These are phyloP conservation scores for Hortaea werneckii DNA, from an alignment of 2,329 filamentous ascomycete genomes.

Conservation along the genomic window DNA sequence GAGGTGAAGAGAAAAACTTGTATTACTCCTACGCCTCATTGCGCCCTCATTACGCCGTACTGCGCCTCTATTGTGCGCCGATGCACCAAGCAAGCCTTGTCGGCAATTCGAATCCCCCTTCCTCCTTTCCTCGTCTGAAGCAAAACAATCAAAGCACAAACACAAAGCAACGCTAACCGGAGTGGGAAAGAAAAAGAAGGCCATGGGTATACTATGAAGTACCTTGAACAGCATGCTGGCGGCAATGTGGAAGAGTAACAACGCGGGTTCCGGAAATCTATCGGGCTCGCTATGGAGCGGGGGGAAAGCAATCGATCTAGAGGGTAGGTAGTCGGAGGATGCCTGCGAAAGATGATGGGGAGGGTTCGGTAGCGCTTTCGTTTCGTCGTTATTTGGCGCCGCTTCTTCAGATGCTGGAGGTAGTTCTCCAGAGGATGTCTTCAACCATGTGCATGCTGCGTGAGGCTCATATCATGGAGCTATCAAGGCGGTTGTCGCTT, in stretches of 20 bases:
- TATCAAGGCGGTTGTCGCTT: too few species aligned
- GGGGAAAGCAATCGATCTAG: slow-evolving; percentile 1
- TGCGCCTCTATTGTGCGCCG: background rate
- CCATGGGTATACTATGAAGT: slow-evolving; percentile 2
- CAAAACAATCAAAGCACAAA: background rate
- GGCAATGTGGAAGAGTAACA: background rate
- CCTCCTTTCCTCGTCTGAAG: too few species aligned
- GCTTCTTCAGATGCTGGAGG: too few species aligned
- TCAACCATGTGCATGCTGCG: too few species aligned
- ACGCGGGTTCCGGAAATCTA: background rate
- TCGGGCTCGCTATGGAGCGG: background rate
- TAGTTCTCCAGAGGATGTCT: too few species aligned
- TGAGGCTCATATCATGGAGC: too few species aligned
- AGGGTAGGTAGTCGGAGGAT: slow-evolving; percentile 2
- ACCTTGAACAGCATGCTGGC: background rate
- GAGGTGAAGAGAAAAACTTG: too few species aligned
- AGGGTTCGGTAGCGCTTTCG: slow-evolving; percentile 6
- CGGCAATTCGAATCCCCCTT: too few species aligned
- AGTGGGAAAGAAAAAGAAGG: background rate
- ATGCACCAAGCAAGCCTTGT: background rate
- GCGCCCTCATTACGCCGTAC: background rate
- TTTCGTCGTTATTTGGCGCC: slow-evolving; percentile 5
- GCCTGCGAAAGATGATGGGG: background rate
- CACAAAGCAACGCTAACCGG: background rate
- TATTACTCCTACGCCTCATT: background rate